Evolutionary conservation across 257 asterid genomes (phyloP).

Genomic region (Solanum sparsipilum): DNA sequence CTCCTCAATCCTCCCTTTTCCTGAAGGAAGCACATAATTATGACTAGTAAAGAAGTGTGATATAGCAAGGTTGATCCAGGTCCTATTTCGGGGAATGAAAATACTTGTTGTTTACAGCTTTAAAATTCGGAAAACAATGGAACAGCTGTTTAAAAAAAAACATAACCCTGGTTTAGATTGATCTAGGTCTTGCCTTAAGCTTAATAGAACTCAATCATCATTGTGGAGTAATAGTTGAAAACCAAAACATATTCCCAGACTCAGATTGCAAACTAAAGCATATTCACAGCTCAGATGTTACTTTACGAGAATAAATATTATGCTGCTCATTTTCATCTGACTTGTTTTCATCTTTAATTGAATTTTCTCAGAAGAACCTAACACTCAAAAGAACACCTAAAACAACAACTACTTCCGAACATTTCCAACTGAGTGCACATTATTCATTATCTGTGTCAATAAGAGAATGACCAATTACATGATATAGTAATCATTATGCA

Average conservation of each 20-base stretch:
- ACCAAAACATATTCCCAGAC: neutral
- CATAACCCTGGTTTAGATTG: neutral
- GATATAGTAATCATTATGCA: neutral
- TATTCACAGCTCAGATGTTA: neutral
- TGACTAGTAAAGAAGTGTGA: neutral
- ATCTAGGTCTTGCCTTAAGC: neutral
- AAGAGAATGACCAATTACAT: neutral
- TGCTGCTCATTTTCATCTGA: neutral
- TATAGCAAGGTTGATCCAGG: neutral
- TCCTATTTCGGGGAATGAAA: neutral
- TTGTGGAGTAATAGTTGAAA: neutral
- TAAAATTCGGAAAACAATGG: neutral
- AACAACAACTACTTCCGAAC: neutral
- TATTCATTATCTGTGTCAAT: neutral
- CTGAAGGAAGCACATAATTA: neutral
- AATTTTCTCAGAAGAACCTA: neutral
- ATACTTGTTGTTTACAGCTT: neutral
- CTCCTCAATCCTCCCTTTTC: neutral
- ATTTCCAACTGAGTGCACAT: neutral
- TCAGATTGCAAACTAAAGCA: neutral
- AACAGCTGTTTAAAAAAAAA: neutral
- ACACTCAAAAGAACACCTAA: conserved; percentile 7
- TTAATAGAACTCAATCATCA: neutral
- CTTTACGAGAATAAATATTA: neutral
- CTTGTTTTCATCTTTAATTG: neutral